phyloP scores from a whole-genome alignment of 257 asterid species.

The Capsicum baccatum region DNA sequence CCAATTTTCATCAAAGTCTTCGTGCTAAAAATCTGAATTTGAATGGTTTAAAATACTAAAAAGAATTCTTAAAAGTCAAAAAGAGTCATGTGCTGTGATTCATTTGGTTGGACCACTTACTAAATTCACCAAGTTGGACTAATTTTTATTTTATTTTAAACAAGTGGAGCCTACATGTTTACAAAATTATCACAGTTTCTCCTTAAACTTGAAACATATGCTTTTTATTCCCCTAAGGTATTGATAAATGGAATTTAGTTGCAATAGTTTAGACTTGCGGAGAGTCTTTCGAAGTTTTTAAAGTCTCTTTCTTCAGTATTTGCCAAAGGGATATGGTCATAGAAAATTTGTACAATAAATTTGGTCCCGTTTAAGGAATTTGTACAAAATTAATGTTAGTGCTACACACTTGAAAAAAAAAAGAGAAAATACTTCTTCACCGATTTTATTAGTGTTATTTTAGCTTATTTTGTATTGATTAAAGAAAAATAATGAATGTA shows the following conservation, averaged over 20 bases:
- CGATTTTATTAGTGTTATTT: too few relatives aligned
- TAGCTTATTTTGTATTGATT: too few relatives aligned
- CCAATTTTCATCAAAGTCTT: not conserved
- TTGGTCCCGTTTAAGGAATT: too few relatives aligned
- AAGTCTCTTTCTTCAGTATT: too few relatives aligned
- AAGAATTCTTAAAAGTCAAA: slow-evolving; percentile 3
- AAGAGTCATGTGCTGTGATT: slow-evolving; percentile 15
- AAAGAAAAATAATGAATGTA: too few relatives aligned
- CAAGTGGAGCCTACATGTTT: not conserved
- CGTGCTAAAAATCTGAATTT: slow-evolving; percentile 10
- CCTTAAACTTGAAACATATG: not conserved
- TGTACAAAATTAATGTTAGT: too few relatives aligned
- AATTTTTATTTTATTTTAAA: not conserved
- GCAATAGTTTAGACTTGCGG: not conserved
- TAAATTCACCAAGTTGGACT: not conserved
- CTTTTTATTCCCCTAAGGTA: not conserved
- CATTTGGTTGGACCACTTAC: slow-evolving; percentile 22
- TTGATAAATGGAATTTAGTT: not conserved
- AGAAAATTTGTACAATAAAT: not conserved
- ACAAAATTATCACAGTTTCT: not conserved
- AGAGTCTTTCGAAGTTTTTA: too few relatives aligned
- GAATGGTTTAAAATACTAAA: not conserved
- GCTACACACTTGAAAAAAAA: too few relatives aligned
- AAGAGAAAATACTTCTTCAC: too few relatives aligned
- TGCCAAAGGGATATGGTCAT: not conserved